A percentile compares a stretch with the other conserved stretches of the same genome.
These are phyloP conservation scores for Pythium dissotocum DNA, from an alignment of 352 stramenopile species.

Conservation along the genomic window DNA sequence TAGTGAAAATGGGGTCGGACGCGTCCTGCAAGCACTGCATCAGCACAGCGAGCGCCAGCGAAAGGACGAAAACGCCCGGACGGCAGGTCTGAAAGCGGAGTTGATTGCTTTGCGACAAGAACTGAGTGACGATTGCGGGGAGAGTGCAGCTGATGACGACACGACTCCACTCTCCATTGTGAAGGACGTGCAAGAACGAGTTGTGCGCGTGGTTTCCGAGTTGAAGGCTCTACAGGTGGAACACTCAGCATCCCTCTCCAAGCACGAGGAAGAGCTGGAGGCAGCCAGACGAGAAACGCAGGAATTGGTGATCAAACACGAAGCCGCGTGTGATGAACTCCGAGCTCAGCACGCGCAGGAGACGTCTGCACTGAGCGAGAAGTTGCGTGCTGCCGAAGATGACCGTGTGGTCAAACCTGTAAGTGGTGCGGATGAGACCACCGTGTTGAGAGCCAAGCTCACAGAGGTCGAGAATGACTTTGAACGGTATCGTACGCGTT, in stretches of 20 bases:
- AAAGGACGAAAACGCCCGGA: background rate
- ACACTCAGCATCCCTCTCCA: background rate
- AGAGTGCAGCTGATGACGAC: background rate
- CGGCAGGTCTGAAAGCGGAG: background rate
- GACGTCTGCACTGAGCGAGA: background rate
- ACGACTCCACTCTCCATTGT: background rate
- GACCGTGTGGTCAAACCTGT: background rate
- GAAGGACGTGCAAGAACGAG: background rate
- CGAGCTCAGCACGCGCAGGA: background rate
- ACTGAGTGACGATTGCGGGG: background rate
- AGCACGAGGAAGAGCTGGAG: background rate
- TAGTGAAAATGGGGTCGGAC: background rate
- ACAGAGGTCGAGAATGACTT: constrained; percentile 49
- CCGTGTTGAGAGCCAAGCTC: constrained; percentile 39
- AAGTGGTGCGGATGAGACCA: background rate
- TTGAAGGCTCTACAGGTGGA: background rate
- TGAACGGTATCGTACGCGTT: constrained; percentile 65
- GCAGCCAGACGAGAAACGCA: background rate
- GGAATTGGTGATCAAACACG: background rate
- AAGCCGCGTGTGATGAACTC: background rate
- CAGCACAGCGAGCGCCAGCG: background rate
- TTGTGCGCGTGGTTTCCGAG: background rate
- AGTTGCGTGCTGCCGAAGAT: background rate
- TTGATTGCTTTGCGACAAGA: background rate
- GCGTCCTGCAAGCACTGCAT: background rate